Evolutionary conservation across 164 flowering plant genomes (phyloP).

Genomic region (Liriodendron chinense): DNA sequence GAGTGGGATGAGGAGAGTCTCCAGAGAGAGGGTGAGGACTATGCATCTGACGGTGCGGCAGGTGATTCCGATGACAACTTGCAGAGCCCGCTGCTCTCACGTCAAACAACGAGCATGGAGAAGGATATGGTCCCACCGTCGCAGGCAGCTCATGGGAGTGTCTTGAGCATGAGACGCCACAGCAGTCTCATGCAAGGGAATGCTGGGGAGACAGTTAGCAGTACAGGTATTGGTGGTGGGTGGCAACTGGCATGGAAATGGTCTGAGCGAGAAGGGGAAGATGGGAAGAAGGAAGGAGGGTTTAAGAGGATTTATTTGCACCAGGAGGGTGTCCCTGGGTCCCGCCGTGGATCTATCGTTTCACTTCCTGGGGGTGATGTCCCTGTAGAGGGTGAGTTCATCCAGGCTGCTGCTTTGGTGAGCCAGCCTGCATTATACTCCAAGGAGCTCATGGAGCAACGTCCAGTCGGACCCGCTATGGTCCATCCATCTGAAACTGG

Average conservation of each 20-base stretch:
- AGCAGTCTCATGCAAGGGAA: constrained; percentile 39
- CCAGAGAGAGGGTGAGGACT: constrained; percentile 42
- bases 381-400: constrained; percentile 29
- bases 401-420: constrained; percentile 60
- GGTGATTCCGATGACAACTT: constrained; percentile 47
- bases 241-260: constrained; percentile 63
- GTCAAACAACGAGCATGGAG: constrained; percentile 45
- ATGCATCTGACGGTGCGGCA: constrained; percentile 34
- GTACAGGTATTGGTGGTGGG: constrained; percentile 62
- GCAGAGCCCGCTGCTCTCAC: constrained; percentile 50
- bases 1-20: constrained; percentile 60
- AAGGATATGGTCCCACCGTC: constrained; percentile 39
- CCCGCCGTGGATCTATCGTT: constrained; percentile 46
- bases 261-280: constrained; percentile 46
- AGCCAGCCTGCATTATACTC: constrained; percentile 54
- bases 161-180: constrained; percentile 36
- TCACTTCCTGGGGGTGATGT: constrained; percentile 45
- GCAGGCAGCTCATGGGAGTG: constrained; percentile 35
- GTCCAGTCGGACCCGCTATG: constrained; percentile 54
- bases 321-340: constrained; percentile 40
- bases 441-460: constrained; percentile 42
- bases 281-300: constrained; percentile 47
- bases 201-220: constrained; percentile 35
- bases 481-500: constrained; percentile 45
- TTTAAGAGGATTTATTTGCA: constrained; percentile 59